Evolutionary conservation across 2,329 filamentous ascomycete genomes (phyloP).

Genomic region (Diplodia mutila): DNA sequence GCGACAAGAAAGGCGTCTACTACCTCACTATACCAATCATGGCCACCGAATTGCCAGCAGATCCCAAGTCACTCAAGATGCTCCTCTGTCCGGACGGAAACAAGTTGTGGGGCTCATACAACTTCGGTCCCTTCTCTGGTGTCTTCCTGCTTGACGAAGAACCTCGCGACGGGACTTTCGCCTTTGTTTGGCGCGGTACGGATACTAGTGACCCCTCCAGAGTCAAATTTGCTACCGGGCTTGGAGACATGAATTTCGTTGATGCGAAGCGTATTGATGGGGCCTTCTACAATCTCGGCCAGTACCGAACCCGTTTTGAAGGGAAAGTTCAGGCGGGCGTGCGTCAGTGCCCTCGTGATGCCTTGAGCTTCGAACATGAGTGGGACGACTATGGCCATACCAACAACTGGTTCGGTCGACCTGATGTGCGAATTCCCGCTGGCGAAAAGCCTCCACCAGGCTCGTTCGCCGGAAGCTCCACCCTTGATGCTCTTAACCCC

Average conservation of each 20-base stretch:
- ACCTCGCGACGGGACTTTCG: neutral
- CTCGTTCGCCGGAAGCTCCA: neutral
- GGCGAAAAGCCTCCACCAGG: neutral
- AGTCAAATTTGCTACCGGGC: constrained; percentile 1
- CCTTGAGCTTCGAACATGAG: neutral
- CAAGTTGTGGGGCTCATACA: constrained; percentile 2
- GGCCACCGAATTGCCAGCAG: neutral
- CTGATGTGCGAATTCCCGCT: neutral
- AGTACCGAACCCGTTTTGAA: neutral
- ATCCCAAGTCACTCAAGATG: neutral
- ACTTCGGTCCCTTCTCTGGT: neutral
- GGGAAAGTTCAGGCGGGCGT: neutral
- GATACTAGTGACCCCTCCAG: neutral
- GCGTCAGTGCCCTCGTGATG: neutral
- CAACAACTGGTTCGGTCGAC: neutral
- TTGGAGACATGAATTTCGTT: neutral
- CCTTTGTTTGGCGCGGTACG: constrained; percentile 3
- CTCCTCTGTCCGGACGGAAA: constrained; percentile 1
- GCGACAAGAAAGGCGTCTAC: neutral
- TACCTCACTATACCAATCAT: neutral
- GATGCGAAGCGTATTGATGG: neutral
- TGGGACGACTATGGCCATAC: neutral
- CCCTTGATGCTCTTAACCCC: neutral
- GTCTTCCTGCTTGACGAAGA: neutral
- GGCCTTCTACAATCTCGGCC: constrained; percentile 8